These are phyloP conservation scores for Paralagenidium karlingii DNA, from an alignment of 352 stramenopile genomes.

Conservation along the genomic window DNA sequence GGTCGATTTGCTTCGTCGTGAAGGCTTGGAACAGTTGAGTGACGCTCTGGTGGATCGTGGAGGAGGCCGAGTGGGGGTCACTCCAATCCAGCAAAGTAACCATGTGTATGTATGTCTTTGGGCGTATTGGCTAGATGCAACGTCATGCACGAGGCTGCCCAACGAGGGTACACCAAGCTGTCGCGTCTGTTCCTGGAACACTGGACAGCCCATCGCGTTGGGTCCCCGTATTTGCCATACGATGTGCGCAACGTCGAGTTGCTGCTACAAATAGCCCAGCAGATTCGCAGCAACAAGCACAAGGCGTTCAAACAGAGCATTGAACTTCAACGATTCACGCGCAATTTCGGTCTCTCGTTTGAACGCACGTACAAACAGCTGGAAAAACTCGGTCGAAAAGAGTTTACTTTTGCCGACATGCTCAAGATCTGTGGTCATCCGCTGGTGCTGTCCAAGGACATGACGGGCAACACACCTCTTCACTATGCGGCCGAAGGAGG, in stretches of 20 bases:
- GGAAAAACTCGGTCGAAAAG: constrained; percentile 41
- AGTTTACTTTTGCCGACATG: constrained; percentile 42
- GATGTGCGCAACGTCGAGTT: constrained; percentile 35
- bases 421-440: constrained; percentile 61
- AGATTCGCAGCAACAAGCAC: constrained; percentile 42
- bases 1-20: constrained; percentile 47
- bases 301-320: constrained; percentile 40
- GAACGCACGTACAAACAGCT: constrained; percentile 49
- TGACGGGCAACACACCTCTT: constrained; percentile 53
- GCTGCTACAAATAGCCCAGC: constrained; percentile 27
- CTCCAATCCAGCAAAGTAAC: neutral
- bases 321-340: constrained; percentile 24
- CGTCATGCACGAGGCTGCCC: constrained; percentile 35
- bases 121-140: constrained; percentile 20
- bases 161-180: constrained; percentile 61
- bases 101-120: neutral
- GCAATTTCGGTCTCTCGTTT: constrained; percentile 36
- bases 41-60: neutral
- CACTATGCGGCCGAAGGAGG: constrained; percentile 69
- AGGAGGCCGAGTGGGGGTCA: neutral
- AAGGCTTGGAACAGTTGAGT: constrained; percentile 44
- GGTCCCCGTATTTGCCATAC: constrained; percentile 50
- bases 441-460: constrained; percentile 44
- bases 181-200: constrained; percentile 37
- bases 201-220: constrained; percentile 44